phyloP scores from a whole-genome alignment of 2,329 filamentous ascomycete species.

The Claviceps monticola region DNA sequence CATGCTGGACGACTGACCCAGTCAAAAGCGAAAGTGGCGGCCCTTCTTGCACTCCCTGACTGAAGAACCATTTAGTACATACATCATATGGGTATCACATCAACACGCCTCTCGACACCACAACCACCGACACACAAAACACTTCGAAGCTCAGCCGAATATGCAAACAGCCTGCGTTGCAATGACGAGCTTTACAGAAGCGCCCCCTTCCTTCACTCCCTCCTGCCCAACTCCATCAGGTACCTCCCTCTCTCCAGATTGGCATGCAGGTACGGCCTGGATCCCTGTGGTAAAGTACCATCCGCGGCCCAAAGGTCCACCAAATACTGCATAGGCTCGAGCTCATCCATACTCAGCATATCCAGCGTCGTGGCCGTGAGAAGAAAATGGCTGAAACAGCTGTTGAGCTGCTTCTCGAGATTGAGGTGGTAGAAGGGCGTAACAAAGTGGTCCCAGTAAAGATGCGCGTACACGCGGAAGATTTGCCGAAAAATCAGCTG shows the following conservation, averaged over 20 bases:
- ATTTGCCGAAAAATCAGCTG: conserved; percentile 88
- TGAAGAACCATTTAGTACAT: too few species aligned
- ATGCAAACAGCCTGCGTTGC: too few species aligned
- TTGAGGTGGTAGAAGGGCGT: conserved; percentile 68
- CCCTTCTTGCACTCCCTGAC: too few species aligned
- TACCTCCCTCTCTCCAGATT: conserved; percentile 25
- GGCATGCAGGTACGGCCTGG: conserved; percentile 44
- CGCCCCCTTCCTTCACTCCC: not conserved
- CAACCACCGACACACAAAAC: too few species aligned
- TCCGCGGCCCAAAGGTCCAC: conserved; percentile 80
- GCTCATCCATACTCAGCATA: conserved; percentile 68
- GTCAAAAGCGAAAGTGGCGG: too few species aligned
- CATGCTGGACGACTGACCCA: too few species aligned
- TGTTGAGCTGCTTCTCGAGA: conserved; percentile 62
- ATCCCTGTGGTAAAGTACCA: conserved; percentile 63
- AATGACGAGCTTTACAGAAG: not conserved
- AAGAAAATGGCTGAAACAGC: conserved; percentile 69
- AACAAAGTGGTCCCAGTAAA: conserved; percentile 86
- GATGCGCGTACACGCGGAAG: conserved; percentile 89
- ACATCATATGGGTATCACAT: too few species aligned
- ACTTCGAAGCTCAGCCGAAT: too few species aligned
- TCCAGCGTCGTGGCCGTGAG: conserved; percentile 62
- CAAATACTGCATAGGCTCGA: conserved; percentile 83
- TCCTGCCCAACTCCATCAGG: conserved; percentile 5
- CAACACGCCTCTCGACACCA: too few species aligned